Evolutionary conservation across 371 early-diverging fungal genomes (phyloP).

Genomic region (Paramicrosporidium saccamoebae): DNA sequence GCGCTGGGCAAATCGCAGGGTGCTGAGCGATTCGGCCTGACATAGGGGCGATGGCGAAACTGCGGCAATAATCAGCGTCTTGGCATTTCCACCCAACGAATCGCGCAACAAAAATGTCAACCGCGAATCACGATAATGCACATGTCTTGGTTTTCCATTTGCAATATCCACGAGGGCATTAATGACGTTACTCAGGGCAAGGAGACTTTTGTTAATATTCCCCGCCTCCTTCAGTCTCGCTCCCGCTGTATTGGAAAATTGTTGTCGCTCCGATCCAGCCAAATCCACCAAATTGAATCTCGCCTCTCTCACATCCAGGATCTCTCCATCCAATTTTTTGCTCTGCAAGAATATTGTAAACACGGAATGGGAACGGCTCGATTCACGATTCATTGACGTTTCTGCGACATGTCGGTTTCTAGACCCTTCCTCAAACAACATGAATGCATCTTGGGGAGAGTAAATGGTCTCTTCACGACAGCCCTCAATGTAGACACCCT

Average conservation of each 20-base stretch:
- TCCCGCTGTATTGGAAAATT: slow-evolving; percentile 36
- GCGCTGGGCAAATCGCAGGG: slow-evolving; percentile 57
- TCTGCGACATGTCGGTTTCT: slow-evolving; percentile 15
- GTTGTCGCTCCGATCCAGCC: slow-evolving; percentile 66
- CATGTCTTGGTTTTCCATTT: slow-evolving; percentile 27
- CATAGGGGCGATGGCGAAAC: slow-evolving; percentile 33
- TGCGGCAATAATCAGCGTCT: slow-evolving; percentile 51
- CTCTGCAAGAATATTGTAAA: slow-evolving; percentile 17
- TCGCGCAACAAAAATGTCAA: slow-evolving; percentile 34
- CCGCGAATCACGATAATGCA: slow-evolving; percentile 68
- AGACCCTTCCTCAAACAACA: slow-evolving; percentile 13
- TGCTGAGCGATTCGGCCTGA: slow-evolving; percentile 41
- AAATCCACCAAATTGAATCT: slow-evolving; percentile 46
- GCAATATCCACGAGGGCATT: slow-evolving; percentile 38
- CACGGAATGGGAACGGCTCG: slow-evolving; percentile 19
- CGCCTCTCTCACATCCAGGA: slow-evolving; percentile 17
- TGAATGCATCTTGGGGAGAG: slow-evolving; percentile 15
- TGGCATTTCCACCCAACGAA: slow-evolving; percentile 22
- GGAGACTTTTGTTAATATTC: slow-evolving; percentile 52
- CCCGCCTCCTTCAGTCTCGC: slow-evolving; percentile 49
- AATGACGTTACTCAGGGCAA: slow-evolving; percentile 65
- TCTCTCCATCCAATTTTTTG: slow-evolving; percentile 10
- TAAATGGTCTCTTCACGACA: slow-evolving; percentile 14
- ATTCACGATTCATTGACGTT: slow-evolving; percentile 19
- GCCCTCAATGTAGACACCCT: slow-evolving; percentile 17